Conservation (phyloP, 2,329 filamentous ascomycete species). For the Sordariomycetes sp. region DNA sequence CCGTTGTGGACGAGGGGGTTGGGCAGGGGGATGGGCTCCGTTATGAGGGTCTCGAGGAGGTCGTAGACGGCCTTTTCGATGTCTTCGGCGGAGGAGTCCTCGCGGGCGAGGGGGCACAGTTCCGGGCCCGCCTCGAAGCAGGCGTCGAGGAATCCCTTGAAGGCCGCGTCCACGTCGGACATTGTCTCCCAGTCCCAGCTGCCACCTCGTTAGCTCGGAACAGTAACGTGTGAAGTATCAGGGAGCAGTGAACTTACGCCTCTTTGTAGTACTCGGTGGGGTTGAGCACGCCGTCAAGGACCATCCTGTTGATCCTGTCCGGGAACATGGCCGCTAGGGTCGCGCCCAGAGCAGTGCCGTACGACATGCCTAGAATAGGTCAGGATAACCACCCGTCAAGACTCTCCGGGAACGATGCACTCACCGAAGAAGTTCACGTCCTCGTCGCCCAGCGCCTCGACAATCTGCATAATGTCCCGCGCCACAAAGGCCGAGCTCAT, state of each 20-base stretch:
- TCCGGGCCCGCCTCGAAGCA: constrained; percentile 12
- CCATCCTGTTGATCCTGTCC: constrained; percentile 17
- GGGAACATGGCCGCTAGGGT: constrained; percentile 29
- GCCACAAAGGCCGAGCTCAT: constrained; percentile 32
- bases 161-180: constrained; percentile 14
- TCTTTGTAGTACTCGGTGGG: constrained; percentile 18
- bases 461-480: constrained; percentile 31
- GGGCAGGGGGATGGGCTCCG: constrained; percentile 10
- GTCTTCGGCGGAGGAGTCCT: constrained; percentile 8
- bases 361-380: constrained; percentile 19
- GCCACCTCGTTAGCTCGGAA: too few species aligned
- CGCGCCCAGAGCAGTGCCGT: constrained; percentile 24
- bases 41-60: constrained; percentile 13
- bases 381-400: neutral
- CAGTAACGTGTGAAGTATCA: neutral
- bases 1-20: constrained; percentile 11
- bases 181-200: constrained; percentile 14
- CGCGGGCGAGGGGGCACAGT: constrained; percentile 12
- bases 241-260: constrained; percentile 8
- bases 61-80: constrained; percentile 13
- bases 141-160: constrained; percentile 13
- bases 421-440: constrained; percentile 24
- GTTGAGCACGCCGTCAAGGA: constrained; percentile 20
- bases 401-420: neutral
- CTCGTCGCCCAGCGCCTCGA: constrained; percentile 29